These are phyloP conservation scores for Ogataea hybrid DNA, from an alignment of 1,139 yeast species.

Conservation along the genomic window DNA sequence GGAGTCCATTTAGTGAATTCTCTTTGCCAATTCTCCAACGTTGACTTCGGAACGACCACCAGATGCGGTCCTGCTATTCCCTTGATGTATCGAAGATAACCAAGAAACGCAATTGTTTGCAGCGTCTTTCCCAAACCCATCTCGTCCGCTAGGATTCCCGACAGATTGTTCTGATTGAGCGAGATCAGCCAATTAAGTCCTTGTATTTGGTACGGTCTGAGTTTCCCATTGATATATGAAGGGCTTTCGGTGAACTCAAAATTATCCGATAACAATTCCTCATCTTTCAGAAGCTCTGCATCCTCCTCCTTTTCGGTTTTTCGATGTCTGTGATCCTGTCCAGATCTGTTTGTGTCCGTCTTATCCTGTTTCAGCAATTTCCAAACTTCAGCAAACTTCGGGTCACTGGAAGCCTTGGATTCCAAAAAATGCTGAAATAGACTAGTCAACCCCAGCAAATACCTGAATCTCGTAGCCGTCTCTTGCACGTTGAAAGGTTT, in stretches of 20 bases:
- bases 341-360: conserved; percentile 13
- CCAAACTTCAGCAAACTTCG: too few relatives aligned
- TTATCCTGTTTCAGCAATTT: conserved; percentile 40
- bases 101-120: conserved; percentile 85
- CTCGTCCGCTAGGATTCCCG: conserved; percentile 95
- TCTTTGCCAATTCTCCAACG: conserved; percentile 77
- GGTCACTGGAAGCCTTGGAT: too few relatives aligned
- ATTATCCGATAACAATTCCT: conserved; percentile 35
- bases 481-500: too few relatives aligned
- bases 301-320: conserved; percentile 59
- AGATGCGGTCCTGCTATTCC: conserved; percentile 69
- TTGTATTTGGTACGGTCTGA: conserved; percentile 82
- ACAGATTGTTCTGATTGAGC: conserved; percentile 75
- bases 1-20: conserved; percentile 82
- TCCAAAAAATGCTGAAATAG: too few relatives aligned
- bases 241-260: conserved; percentile 69
- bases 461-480: too few relatives aligned
- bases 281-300: conserved; percentile 59
- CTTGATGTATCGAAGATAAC: conserved; percentile 62
- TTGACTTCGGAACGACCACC: conserved; percentile 75
- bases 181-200: conserved; percentile 92
- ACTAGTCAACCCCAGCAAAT: too few relatives aligned
- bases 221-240: conserved; percentile 55
- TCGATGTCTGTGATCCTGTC: conserved; percentile 35
- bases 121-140: conserved; percentile 98